Conservation (phyloP, 345 rosid genomes). For the Gossypium rotundifolium region DNA sequence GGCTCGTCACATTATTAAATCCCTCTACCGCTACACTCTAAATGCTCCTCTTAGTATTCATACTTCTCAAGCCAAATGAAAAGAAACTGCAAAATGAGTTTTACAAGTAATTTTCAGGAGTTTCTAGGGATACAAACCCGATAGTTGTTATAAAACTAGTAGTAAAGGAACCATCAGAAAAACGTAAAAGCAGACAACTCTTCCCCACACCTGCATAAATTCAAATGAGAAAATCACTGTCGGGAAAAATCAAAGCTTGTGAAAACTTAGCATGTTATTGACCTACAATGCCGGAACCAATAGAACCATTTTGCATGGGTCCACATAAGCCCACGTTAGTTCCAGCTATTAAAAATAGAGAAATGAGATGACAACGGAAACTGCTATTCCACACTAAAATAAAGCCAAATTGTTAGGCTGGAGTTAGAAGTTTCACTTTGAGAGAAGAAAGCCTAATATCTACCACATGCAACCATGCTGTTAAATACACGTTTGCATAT, state of each 20-base stretch:
- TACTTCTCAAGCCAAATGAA: neutral
- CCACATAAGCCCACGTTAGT: neutral
- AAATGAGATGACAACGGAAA: neutral
- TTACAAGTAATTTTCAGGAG: neutral
- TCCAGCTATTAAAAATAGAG: neutral
- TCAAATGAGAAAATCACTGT: neutral
- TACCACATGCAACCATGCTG: neutral
- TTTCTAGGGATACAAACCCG: conserved; percentile 43
- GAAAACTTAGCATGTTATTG: conserved; percentile 7
- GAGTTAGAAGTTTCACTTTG: neutral
- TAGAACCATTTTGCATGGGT: neutral
- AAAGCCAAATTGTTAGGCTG: neutral
- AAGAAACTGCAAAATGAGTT: neutral
- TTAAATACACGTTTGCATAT: neutral
- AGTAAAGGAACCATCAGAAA: conserved; percentile 94
- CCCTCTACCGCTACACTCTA: neutral
- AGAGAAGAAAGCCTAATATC: neutral
- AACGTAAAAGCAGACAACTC: conserved; percentile 91
- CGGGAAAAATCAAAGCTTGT: neutral
- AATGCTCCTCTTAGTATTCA: conserved; percentile 6
- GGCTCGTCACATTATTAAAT: neutral
- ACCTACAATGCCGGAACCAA: neutral
- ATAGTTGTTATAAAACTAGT: conserved; percentile 93
- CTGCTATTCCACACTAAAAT: neutral
- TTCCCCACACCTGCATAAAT: conserved; percentile 68